Evolutionary conservation across 1,284 basidiomycete species (phyloP).

Genomic region (Cutaneotrichosporon cavernicola): DNA sequence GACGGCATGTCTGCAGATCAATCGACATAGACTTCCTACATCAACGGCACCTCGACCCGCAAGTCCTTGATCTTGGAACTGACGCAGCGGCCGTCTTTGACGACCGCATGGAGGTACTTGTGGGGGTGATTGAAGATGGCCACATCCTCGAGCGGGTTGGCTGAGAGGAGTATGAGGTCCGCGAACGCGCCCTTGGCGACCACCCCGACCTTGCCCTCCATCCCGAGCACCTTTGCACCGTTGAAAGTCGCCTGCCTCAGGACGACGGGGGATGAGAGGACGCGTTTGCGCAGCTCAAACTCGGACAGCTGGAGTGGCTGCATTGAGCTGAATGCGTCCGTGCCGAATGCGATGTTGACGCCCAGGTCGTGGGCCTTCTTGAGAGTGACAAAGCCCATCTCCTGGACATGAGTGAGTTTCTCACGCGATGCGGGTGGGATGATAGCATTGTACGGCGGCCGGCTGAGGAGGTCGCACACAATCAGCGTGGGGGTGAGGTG

Average conservation of each 20-base stretch:
- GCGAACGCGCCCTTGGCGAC: constrained; percentile 53
- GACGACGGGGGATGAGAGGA: constrained; percentile 52
- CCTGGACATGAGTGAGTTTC: constrained; percentile 30
- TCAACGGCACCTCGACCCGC: constrained; percentile 33
- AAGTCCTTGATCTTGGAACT: constrained; percentile 25
- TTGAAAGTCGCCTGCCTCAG: constrained; percentile 57
- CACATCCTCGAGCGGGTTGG: constrained; percentile 57
- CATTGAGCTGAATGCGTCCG: constrained; percentile 33
- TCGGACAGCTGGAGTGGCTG: constrained; percentile 36
- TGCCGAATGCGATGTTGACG: constrained; percentile 37
- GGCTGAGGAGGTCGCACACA: constrained; percentile 49
- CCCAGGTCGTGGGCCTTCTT: constrained; percentile 36
- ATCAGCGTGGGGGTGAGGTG: constrained; percentile 57
- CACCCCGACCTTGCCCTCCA: constrained; percentile 52
- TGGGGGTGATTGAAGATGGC: constrained; percentile 55
- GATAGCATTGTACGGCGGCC: constrained; percentile 30
- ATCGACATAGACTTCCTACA: background rate
- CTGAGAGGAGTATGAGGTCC: constrained; percentile 55
- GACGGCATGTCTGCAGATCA: background rate
- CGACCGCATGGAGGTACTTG: constrained; percentile 33
- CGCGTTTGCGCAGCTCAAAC: constrained; percentile 54
- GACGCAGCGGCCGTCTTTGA: constrained; percentile 41
- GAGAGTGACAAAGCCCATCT: constrained; percentile 29
- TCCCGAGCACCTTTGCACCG: constrained; percentile 51
- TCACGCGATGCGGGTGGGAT: constrained; percentile 29